Percentiles rank a stretch among this genome's conserved stretches.
These are phyloP conservation scores for Kwoniella dendrophila DNA, from an alignment of 768 basidiomycete species.

Conservation along the genomic window DNA sequence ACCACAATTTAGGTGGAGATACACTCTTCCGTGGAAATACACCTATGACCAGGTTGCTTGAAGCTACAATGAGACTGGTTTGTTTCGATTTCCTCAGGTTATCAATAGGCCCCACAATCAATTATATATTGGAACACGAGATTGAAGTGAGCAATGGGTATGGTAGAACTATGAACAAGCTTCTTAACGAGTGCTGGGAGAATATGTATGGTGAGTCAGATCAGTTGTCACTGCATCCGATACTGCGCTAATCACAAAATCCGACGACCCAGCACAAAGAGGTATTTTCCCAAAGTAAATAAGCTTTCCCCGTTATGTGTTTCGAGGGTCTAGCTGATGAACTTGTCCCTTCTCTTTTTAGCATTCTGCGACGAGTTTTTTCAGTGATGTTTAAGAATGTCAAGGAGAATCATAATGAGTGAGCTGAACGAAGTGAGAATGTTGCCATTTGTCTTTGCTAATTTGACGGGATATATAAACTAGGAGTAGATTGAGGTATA, in stretches of 20 bases:
- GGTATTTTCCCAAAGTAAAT: constrained; percentile 28
- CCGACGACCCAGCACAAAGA: constrained; percentile 10
- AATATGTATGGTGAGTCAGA: constrained; percentile 27
- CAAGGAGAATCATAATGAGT: constrained; percentile 21
- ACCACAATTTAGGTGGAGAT: constrained; percentile 14
- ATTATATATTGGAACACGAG: constrained; percentile 3
- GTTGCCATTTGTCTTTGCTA: not conserved
- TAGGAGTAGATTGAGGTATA: constrained; percentile 28
- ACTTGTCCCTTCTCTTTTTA: not conserved
- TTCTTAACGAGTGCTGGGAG: constrained; percentile 21
- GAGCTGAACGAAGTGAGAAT: not conserved
- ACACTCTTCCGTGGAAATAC: constrained; percentile 31
- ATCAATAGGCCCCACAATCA: constrained; percentile 23
- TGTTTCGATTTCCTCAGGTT: constrained; percentile 17
- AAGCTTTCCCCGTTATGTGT: not conserved
- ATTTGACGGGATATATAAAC: too few species aligned
- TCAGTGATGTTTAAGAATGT: constrained; percentile 17
- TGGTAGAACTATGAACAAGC: not conserved
- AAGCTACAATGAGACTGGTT: constrained; percentile 25
- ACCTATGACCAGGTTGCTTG: constrained; percentile 26
- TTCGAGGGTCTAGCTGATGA: not conserved
- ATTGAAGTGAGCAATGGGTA: constrained; percentile 11
- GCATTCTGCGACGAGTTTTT: constrained; percentile 25
- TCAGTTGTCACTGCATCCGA: not conserved
- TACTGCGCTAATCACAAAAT: not conserved